phyloP scores from a whole-genome alignment of 2,329 filamentous ascomycete species.

The Bipolaris sorokiniana region DNA sequence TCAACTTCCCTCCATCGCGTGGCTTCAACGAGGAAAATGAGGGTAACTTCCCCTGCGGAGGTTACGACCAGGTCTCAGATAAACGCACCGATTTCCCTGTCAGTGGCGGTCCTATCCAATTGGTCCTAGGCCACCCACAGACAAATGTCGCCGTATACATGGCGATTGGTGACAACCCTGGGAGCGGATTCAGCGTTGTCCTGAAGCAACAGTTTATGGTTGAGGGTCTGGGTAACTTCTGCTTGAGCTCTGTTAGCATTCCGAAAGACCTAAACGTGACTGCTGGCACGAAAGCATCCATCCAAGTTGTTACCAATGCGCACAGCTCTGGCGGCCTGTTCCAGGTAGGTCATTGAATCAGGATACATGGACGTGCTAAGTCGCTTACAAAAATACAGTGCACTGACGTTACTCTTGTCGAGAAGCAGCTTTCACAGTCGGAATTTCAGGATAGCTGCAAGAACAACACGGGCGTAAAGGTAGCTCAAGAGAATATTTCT shows the following conservation, averaged over 20 bases:
- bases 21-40: conserved; percentile 58
- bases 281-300: conserved; percentile 68
- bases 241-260: conserved; percentile 65
- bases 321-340: conserved; percentile 67
- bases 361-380: background rate
- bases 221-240: conserved; percentile 68
- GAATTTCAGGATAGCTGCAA: conserved; percentile 59
- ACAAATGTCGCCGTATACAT: conserved; percentile 61
- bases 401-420: conserved; percentile 73
- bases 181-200: conserved; percentile 71
- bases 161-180: conserved; percentile 58
- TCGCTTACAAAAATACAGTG: conserved; percentile 57
- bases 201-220: conserved; percentile 67
- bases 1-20: conserved; percentile 60
- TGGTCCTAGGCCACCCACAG: conserved; percentile 60
- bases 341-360: conserved; percentile 53
- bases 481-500: conserved; percentile 48
- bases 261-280: conserved; percentile 58
- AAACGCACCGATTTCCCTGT: conserved; percentile 58
- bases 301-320: conserved; percentile 73
- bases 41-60: conserved; percentile 58
- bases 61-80: conserved; percentile 51
- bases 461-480: conserved; percentile 63
- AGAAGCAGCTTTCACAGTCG: conserved; percentile 55
- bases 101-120: conserved; percentile 58